Evolutionary conservation across 495 filamentous ascomycete species (phyloP).

Genomic region (Cenococcum geophilum): DNA sequence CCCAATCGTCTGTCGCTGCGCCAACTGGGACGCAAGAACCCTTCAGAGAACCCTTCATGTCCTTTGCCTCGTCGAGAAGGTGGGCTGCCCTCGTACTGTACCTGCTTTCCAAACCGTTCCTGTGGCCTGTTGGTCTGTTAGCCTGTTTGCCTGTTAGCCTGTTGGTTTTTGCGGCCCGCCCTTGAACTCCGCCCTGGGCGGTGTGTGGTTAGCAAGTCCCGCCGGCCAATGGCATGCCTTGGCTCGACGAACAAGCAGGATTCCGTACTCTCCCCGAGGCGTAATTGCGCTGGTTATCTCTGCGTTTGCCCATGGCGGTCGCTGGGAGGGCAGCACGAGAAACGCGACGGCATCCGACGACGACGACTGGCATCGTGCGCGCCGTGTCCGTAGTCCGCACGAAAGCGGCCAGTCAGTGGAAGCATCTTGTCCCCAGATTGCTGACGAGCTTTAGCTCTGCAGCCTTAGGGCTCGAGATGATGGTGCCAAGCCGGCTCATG

Average conservation of each 20-base stretch:
- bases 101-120: constrained; percentile 5
- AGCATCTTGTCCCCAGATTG: background rate
- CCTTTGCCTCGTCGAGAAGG: background rate
- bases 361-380: no score
- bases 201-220: background rate
- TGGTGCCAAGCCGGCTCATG: constrained; percentile 3
- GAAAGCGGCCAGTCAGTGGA: background rate
- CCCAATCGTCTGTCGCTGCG: background rate
- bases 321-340: background rate
- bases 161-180: background rate
- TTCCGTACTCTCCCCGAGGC: background rate
- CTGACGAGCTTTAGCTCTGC: background rate
- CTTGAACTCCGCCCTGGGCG: constrained; percentile 6
- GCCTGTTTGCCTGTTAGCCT: background rate
- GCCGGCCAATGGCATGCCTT: constrained; percentile 7
- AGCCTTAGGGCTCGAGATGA: constrained; percentile 1
- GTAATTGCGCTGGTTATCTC: background rate
- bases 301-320: background rate
- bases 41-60: no score
- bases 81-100: background rate
- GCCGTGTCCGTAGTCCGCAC: background rate
- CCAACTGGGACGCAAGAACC: background rate
- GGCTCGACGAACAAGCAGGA: constrained; percentile 1
- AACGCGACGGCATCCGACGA: background rate
- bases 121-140: background rate